Evolutionary conservation across 345 rosid species (phyloP), one percentile per base, ranked within the genome.

Genomic region (Mallotus nudiflorus): DNA sequence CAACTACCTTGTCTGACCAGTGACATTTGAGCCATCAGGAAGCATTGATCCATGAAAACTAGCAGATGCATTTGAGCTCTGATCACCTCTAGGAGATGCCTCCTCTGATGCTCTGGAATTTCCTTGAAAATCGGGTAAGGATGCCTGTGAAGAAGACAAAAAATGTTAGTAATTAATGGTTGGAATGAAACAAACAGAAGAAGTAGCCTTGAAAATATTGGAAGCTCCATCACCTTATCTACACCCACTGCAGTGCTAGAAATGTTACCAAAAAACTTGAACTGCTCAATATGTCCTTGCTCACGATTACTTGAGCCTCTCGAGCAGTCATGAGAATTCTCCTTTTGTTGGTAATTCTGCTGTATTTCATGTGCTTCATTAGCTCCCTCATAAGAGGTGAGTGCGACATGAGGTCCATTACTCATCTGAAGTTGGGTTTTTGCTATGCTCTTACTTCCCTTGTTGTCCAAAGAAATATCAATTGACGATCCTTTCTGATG

Each of bases 1-100:
- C 27, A 44, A 50, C 53, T 46, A 82, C 85, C 85, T 79, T 76
- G 81, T 67, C 72, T 54, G 83, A 67, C 65, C 24, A 27, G 73
- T 62, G 40, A 62, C 66, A 46, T 66, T 78, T 57, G 77, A 73
- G 35, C 68, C 80, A 70, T 48, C 71, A 39, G 74, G 61, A 54
- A 75, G 76, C 64, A 42, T 62, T 46, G 72, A 73, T 66, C 69
- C 60, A 54, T 31, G 33, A 19, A 31, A 58, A 46, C 20, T 25
- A 49, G 20, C 10, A 9, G 54, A 27, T 18, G 67, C 22, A 18
- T 60, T 50, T 20, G 67, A 59, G 14, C 51, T 37, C 22, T 67
- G 55, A 68, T 73, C 76, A 70, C 50, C 70, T 71, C 69, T 65
- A 54, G 69, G 64, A 63, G 76, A 69, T 52, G 55, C 61, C 73